These are phyloP conservation scores for Cymbopogon citratus DNA, from an alignment of 176 grass and related monocot genomes.

Conservation along the genomic window DNA sequence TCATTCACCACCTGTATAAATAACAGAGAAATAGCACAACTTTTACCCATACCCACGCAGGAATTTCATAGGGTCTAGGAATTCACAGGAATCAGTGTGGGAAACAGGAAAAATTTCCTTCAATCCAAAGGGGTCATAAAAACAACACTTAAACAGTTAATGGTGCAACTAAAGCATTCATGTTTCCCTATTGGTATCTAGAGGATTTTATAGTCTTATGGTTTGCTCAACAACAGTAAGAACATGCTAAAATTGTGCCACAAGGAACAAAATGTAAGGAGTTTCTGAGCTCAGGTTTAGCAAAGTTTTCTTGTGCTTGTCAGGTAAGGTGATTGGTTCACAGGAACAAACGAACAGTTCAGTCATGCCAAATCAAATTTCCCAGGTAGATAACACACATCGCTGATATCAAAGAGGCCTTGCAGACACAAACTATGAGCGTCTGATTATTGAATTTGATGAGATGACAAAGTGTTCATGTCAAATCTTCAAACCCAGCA, in stretches of 20 bases:
- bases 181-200: slow-evolving; percentile 15
- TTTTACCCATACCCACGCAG: background rate
- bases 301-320: background rate
- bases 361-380: background rate
- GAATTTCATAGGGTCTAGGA: background rate
- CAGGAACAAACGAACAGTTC: background rate
- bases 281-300: background rate
- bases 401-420: background rate
- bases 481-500: background rate
- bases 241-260: background rate
- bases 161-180: background rate
- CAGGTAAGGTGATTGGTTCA: background rate
- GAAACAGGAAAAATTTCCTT: background rate
- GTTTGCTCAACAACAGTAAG: background rate
- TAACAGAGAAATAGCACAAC: background rate
- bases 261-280: background rate
- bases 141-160: background rate
- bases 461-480: background rate
- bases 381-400: background rate
- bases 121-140: background rate
- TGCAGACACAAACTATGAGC: background rate
- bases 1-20: background rate
- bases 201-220: background rate
- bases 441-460: background rate
- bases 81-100: background rate